A percentile compares a stretch with the other conserved stretches of the same genome.
These are phyloP conservation scores for Calophaca sinica DNA, from an alignment of 306 rosid species.

Conservation along the genomic window DNA sequence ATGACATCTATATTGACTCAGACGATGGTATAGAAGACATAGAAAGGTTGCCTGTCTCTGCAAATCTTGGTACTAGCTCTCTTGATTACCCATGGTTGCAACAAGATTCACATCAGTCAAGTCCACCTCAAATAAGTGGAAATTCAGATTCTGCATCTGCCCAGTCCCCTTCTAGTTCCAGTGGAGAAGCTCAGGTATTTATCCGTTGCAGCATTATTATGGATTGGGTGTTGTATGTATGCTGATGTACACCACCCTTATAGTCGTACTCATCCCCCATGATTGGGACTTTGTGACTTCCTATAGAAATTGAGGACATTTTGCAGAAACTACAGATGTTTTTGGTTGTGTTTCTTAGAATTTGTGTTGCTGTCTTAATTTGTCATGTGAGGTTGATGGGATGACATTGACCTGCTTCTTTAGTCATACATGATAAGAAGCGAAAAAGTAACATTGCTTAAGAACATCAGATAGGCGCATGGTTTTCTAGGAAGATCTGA, in stretches of 20 bases:
- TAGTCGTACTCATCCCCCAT: neutral
- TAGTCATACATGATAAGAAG: constrained; percentile 5
- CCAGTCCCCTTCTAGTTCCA: constrained; percentile 90
- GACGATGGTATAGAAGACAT: constrained; percentile 78
- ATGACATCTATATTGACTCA: constrained; percentile 76
- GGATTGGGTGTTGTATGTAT: constrained; percentile 27
- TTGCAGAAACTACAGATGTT: constrained; percentile 13
- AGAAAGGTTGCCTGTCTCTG: constrained; percentile 65
- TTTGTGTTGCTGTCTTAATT: neutral
- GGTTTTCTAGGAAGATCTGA: constrained; percentile 6
- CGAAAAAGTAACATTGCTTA: neutral
- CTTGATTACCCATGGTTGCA: constrained; percentile 76
- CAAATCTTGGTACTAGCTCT: constrained; percentile 65
- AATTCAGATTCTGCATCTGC: constrained; percentile 95
- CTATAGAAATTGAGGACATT: constrained; percentile 33
- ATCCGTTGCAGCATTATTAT: constrained; percentile 31
- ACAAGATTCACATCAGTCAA: constrained; percentile 81
- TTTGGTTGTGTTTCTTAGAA: constrained; percentile 18
- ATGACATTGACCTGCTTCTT: constrained; percentile 25
- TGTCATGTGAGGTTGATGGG: constrained; percentile 8
- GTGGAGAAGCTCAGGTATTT: constrained; percentile 91
- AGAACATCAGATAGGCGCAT: constrained; percentile 6
- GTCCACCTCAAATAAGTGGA: constrained; percentile 96
- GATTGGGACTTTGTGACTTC: constrained; percentile 23
- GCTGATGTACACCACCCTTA: constrained; percentile 13